Evolutionary conservation across 2,329 filamentous ascomycete species (phyloP).

Genomic region (Ceratocystis ficicola): DNA sequence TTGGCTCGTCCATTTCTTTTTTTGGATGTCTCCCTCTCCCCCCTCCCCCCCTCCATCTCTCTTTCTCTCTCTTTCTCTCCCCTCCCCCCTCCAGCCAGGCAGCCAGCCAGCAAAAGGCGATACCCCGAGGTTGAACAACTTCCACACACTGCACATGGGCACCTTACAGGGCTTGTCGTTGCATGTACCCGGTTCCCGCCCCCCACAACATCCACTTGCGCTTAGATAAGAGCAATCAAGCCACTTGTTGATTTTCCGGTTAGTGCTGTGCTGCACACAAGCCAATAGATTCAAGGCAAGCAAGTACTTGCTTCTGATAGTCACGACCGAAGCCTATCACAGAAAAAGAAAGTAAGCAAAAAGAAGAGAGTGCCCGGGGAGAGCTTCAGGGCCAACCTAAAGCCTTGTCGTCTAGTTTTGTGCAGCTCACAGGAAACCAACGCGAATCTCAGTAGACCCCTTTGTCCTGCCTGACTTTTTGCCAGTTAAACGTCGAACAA

Average conservation of each 20-base stretch:
- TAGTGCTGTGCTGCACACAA: not conserved
- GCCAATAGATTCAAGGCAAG: not conserved
- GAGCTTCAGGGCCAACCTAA: not conserved
- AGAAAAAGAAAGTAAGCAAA: not conserved
- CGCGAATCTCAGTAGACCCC: not conserved
- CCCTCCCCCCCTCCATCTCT: no score
- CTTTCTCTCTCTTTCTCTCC: no score
- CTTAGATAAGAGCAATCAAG: conserved; percentile 8
- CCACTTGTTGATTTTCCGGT: not conserved
- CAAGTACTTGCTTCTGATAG: not conserved
- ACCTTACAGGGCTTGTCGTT: not conserved
- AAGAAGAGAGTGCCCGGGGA: not conserved
- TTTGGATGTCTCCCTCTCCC: no score
- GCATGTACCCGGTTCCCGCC: not conserved
- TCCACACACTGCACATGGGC: no score
- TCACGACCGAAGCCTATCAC: no score
- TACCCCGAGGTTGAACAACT: no score
- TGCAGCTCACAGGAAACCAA: not conserved
- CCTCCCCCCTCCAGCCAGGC: no score
- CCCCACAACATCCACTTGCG: not conserved
- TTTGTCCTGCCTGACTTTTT: not conserved
- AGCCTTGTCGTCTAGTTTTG: not conserved
- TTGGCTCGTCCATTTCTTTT: no score
- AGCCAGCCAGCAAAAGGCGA: no score
- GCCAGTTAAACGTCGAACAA: not conserved